Evolutionary conservation across 768 basidiomycete species (phyloP).

Genomic region (Clathrus columnatus): DNA sequence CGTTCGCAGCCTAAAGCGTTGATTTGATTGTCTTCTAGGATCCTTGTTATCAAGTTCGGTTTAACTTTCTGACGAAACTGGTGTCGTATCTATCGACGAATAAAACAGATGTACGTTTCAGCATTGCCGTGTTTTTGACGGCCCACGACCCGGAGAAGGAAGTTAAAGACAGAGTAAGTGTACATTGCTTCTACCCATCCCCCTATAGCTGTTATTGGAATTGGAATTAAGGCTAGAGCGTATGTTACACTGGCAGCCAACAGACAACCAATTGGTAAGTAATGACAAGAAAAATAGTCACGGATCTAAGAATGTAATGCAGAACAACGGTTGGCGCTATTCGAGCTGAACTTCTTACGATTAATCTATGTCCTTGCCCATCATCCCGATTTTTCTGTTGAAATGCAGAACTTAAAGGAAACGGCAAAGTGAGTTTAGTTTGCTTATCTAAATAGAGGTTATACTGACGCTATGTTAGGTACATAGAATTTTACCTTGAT

Average conservation of each 20-base stretch:
- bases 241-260: slow-evolving; percentile 10
- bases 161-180: slow-evolving; percentile 53
- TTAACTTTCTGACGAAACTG: slow-evolving; percentile 68
- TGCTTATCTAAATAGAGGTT: not conserved
- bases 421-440: slow-evolving; percentile 66
- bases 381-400: slow-evolving; percentile 81
- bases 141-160: slow-evolving; percentile 89
- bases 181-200: not conserved
- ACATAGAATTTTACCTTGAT: slow-evolving; percentile 82
- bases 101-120: slow-evolving; percentile 64
- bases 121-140: slow-evolving; percentile 79
- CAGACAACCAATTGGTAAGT: slow-evolving; percentile 13
- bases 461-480: slow-evolving; percentile 39
- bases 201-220: not conserved
- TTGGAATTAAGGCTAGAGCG: slow-evolving; percentile 12
- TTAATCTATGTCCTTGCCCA: slow-evolving; percentile 84
- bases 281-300: slow-evolving; percentile 6
- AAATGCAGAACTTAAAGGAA: slow-evolving; percentile 60
- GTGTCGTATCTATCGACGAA: slow-evolving; percentile 50
- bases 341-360: slow-evolving; percentile 80
- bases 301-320: slow-evolving; percentile 11
- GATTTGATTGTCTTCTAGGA: slow-evolving; percentile 65
- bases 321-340: slow-evolving; percentile 52
- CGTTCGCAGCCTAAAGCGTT: too few species aligned
- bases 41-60: slow-evolving; percentile 78